phyloP scores from a whole-genome alignment of 106 monocot genomes.

The Dactylorhiza incarnata region DNA sequence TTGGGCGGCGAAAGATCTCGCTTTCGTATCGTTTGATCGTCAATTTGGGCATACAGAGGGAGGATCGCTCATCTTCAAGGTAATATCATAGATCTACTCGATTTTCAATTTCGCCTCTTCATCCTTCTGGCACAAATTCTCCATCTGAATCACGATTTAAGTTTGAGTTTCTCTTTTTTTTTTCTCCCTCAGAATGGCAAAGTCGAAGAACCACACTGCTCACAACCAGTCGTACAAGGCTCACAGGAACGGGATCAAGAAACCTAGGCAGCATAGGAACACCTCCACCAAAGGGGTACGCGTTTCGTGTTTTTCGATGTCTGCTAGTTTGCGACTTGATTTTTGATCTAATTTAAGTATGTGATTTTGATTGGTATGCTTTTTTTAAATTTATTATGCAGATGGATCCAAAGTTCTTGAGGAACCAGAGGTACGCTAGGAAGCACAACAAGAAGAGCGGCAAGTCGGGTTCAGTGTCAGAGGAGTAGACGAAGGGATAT shows the following conservation, averaged over 20 bases:
- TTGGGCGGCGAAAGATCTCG: background rate
- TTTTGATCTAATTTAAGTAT: background rate
- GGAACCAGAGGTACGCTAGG: slow-evolving; percentile 61
- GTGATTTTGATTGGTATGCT: background rate
- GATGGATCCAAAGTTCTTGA: slow-evolving; percentile 61
- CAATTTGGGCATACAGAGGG: background rate
- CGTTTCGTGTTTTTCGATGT: background rate
- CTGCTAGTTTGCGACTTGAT: background rate
- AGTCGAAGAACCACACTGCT: slow-evolving; percentile 69
- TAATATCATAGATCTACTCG: background rate
- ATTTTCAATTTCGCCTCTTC: background rate
- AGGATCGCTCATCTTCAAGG: background rate
- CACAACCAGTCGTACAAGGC: slow-evolving; percentile 56
- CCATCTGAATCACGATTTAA: background rate
- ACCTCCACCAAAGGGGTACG: slow-evolving; percentile 54
- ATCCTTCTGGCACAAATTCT: background rate
- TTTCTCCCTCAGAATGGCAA: slow-evolving; percentile 23
- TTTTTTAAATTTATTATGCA: slow-evolving; percentile 8
- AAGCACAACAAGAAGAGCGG: slow-evolving; percentile 38
- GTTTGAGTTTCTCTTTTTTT: background rate
- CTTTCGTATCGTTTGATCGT: background rate
- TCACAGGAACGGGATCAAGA: slow-evolving; percentile 63
- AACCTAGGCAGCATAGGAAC: slow-evolving; percentile 38
- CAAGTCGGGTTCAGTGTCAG: slow-evolving; percentile 20
- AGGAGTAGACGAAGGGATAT: slow-evolving; percentile 23